Evolutionary conservation across 176 grass and related monocot genomes (phyloP).

Genomic region (Carex scoparia): DNA sequence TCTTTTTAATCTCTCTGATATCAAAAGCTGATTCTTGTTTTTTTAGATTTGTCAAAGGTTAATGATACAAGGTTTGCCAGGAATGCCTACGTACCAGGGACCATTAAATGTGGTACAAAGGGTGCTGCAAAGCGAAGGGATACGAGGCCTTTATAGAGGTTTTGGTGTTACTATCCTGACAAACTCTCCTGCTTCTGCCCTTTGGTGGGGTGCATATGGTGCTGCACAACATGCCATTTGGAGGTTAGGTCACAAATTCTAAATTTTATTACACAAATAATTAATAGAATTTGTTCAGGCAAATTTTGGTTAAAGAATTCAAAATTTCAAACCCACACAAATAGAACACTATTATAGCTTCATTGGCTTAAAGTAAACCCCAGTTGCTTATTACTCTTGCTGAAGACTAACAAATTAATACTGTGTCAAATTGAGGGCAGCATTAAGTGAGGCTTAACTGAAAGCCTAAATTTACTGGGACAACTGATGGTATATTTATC

Average conservation of each 20-base stretch:
- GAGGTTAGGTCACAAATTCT: constrained; percentile 38
- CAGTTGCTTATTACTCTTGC: background rate
- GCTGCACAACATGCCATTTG: constrained; percentile 87
- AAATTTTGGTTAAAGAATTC: background rate
- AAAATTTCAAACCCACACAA: background rate
- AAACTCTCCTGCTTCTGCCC: constrained; percentile 88
- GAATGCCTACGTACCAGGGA: constrained; percentile 63
- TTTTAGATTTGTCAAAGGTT: constrained; percentile 81
- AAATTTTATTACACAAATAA: constrained; percentile 1
- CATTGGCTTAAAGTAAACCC: background rate
- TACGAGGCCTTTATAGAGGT: constrained; percentile 80
- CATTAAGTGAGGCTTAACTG: background rate
- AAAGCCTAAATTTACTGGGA: background rate
- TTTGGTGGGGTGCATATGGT: constrained; percentile 96
- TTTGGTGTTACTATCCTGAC: constrained; percentile 86
- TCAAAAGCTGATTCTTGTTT: background rate
- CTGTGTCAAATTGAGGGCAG: background rate
- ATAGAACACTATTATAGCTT: background rate
- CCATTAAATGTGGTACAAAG: constrained; percentile 69
- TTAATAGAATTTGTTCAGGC: background rate
- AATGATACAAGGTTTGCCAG: constrained; percentile 92
- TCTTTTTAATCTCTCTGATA: background rate
- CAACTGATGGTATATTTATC: background rate
- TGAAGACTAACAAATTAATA: background rate
- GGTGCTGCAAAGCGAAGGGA: constrained; percentile 63